A percentile compares a stretch with the other conserved stretches of the same genome.
Conservation (phyloP, 768 basidiomycete species). For the Gymnopilus dilepis region DNA sequence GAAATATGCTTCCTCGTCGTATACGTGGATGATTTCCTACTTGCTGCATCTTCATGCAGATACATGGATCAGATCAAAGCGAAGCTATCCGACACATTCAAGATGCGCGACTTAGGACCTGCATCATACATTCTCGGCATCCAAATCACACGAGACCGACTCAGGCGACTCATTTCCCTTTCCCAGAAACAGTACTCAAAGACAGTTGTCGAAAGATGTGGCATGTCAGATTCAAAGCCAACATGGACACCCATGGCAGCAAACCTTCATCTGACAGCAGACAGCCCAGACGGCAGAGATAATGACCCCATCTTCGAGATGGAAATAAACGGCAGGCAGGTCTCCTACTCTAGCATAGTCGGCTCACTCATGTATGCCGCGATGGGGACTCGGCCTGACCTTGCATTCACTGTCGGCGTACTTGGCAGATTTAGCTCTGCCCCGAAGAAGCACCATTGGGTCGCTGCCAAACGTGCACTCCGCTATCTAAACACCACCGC, state of each 20-base stretch:
- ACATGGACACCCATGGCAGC: no score
- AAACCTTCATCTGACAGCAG: no score
- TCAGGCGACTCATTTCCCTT: not conserved
- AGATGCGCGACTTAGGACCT: constrained; percentile 31
- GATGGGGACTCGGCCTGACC: constrained; percentile 28
- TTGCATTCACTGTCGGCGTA: constrained; percentile 22
- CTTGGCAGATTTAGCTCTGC: constrained; percentile 11
- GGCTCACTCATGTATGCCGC: constrained; percentile 31
- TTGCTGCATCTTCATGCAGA: constrained; percentile 6
- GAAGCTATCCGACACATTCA: constrained; percentile 21
- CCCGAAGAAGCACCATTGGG: constrained; percentile 22
- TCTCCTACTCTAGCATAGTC: constrained; percentile 21
- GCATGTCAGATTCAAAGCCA: constrained; percentile 13
- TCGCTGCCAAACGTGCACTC: constrained; percentile 16
- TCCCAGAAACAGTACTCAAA: not conserved
- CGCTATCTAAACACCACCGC: constrained; percentile 17
- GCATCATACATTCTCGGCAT: constrained; percentile 31
- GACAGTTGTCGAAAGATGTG: constrained; percentile 1
- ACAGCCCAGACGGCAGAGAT: not conserved
- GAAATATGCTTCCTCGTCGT: no score
- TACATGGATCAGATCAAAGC: constrained; percentile 23
- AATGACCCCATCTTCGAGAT: constrained; percentile 15
- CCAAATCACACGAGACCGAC: constrained; percentile 21
- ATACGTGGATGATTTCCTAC: no score
- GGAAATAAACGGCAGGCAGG: constrained; percentile 11